phyloP scores from a whole-genome alignment of 495 filamentous ascomycete species.

The Podospora australis region DNA sequence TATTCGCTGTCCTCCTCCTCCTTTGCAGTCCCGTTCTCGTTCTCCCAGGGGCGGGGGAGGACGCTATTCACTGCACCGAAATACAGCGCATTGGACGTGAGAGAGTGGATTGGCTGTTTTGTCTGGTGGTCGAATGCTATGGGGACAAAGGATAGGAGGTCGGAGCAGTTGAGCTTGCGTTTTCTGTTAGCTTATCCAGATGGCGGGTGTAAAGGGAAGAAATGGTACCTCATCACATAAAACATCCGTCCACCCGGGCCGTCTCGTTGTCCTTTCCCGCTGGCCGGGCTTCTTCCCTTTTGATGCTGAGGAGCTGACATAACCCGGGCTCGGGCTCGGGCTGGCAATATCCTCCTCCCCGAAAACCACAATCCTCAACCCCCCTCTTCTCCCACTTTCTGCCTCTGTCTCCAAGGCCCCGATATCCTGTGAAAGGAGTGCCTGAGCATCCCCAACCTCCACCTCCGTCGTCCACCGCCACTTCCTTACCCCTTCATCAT shows the following conservation, averaged over 20 bases:
- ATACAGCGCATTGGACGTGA: conserved; percentile 30
- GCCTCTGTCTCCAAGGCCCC: background rate
- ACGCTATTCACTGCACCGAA: conserved; percentile 22
- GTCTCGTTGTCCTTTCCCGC: background rate
- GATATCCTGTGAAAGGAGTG: background rate
- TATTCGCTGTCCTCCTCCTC: too few species aligned
- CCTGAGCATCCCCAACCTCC: background rate
- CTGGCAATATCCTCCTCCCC: conserved; percentile 20
- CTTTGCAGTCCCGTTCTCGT: too few species aligned
- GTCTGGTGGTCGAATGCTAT: conserved; percentile 5
- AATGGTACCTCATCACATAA: conserved; percentile 4
- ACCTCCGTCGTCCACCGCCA: background rate
- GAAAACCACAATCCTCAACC: conserved; percentile 22
- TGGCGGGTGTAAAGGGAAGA: background rate
- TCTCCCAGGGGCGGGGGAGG: too few species aligned
- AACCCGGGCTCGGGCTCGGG: too few species aligned
- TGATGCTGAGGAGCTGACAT: too few species aligned
- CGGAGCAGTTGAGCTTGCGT: conserved; percentile 29
- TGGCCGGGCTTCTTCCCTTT: conserved; percentile 5
- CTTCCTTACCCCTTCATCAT: conserved; percentile 16
- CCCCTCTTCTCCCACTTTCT: background rate
- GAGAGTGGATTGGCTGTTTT: conserved; percentile 10
- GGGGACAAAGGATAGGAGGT: conserved; percentile 28
- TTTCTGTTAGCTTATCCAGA: background rate
- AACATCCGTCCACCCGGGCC: background rate